Conservation (phyloP, 1,284 basidiomycete species). For the Spongispora temasekensis region DNA sequence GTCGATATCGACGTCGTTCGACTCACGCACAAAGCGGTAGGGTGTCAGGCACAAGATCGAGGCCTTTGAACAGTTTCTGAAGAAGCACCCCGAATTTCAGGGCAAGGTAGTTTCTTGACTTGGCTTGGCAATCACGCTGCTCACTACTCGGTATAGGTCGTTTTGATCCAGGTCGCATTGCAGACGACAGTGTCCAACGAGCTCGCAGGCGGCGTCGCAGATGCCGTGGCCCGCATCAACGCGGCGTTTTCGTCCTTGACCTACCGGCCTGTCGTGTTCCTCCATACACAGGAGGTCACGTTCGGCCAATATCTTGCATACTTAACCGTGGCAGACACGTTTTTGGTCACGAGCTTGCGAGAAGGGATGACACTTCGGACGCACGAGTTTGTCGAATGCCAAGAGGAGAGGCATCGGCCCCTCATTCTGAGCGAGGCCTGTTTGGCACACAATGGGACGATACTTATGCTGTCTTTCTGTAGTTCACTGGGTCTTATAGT, state of each 20-base stretch:
- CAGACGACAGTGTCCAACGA: constrained; percentile 82
- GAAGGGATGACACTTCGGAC: constrained; percentile 84
- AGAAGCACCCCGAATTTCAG: constrained; percentile 76
- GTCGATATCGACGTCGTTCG: too few species aligned
- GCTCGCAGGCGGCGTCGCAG: constrained; percentile 71
- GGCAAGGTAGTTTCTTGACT: constrained; percentile 54
- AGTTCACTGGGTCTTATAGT: constrained; percentile 87
- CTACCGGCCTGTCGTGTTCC: constrained; percentile 86
- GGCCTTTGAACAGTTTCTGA: constrained; percentile 84
- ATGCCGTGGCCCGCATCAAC: constrained; percentile 81
- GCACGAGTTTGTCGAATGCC: constrained; percentile 86
- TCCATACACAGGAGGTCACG: constrained; percentile 85
- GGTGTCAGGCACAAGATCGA: constrained; percentile 83
- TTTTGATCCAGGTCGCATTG: constrained; percentile 85
- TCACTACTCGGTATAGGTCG: constrained; percentile 45
- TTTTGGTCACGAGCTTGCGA: constrained; percentile 79
- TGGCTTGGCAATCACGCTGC: too few species aligned
- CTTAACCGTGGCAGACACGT: constrained; percentile 83
- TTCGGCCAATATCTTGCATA: constrained; percentile 86
- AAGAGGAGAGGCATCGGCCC: constrained; percentile 67
- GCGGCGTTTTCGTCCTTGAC: constrained; percentile 80
- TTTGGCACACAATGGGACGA: background rate
- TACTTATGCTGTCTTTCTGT: constrained; percentile 10
- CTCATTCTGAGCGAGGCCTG: constrained; percentile 75
- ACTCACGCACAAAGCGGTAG: too few species aligned